phyloP scores from a whole-genome alignment of 148 eudicot species.

The Limonium bicolor region DNA sequence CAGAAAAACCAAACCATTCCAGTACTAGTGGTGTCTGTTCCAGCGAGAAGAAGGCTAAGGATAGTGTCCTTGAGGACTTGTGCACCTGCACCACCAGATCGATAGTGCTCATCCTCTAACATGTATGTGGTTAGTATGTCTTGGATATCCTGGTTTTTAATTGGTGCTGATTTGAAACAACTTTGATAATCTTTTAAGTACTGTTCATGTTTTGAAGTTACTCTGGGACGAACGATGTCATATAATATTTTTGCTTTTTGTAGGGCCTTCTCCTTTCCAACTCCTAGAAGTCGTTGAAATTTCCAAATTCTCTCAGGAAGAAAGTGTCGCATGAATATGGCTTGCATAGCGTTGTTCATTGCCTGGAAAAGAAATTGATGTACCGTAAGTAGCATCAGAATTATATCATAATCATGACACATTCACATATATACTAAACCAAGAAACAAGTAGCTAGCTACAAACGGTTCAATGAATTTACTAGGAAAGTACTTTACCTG shows the following conservation, averaged over 20 bases:
- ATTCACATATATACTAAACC: too few relatives aligned
- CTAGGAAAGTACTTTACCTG: too few relatives aligned
- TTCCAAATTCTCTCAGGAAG: slow-evolving; percentile 17
- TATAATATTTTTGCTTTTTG: background rate
- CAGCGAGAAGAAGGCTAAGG: slow-evolving; percentile 11
- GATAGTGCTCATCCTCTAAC: background rate
- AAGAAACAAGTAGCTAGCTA: too few relatives aligned
- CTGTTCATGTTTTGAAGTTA: background rate
- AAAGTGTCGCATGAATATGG: slow-evolving; percentile 9
- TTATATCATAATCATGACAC: too few relatives aligned
- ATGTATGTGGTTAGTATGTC: slow-evolving; percentile 10
- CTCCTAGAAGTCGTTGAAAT: slow-evolving; percentile 10
- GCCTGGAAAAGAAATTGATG: slow-evolving; percentile 2
- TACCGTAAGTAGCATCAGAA: background rate
- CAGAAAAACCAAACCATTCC: slow-evolving; percentile 19
- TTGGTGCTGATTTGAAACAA: background rate
- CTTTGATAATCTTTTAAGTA: background rate
- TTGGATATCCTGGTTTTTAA: background rate
- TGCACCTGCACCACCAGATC: background rate
- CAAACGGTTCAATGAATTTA: too few relatives aligned
- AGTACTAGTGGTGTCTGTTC: slow-evolving; percentile 12
- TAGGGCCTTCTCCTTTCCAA: slow-evolving; percentile 16
- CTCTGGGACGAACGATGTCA: too few relatives aligned
- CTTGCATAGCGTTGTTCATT: slow-evolving; percentile 4
- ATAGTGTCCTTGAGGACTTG: slow-evolving; percentile 5